phyloP scores from a whole-genome alignment of 148 eudicot species.

The Cornus suecica region DNA sequence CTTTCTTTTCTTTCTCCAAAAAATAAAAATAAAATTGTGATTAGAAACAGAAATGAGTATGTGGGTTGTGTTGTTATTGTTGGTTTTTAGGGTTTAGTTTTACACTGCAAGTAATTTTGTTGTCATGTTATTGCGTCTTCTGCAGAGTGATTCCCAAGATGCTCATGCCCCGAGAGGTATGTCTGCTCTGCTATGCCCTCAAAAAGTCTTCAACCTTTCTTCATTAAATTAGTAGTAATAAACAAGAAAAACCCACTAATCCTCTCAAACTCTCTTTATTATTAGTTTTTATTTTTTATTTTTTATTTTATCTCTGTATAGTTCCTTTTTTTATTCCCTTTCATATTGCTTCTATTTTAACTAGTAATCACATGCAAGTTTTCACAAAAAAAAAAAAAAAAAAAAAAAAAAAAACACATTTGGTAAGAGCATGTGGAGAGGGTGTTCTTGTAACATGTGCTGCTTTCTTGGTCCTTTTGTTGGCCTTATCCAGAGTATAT shows the following conservation, averaged over 20 bases:
- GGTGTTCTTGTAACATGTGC: constrained; percentile 11
- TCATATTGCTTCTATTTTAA: not conserved
- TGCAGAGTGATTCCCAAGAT: constrained; percentile 99
- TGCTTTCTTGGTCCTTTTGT: constrained; percentile 17
- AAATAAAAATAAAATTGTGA: not conserved
- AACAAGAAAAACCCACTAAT: not conserved
- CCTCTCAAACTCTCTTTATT: not conserved
- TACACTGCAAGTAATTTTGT: constrained; percentile 39
- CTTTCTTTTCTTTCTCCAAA: not conserved
- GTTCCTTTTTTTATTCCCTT: not conserved
- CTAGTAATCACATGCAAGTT: not conserved
- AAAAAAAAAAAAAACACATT: no score
- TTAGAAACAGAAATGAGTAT: constrained; percentile 34
- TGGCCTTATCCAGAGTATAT: constrained; percentile 27
- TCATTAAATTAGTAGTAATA: constrained; percentile 4
- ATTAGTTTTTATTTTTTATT: no score
- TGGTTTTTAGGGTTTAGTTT: constrained; percentile 7
- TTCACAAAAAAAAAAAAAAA: no score
- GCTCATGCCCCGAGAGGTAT: constrained; percentile 99
- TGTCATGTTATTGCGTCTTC: constrained; percentile 85
- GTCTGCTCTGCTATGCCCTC: constrained; percentile 44
- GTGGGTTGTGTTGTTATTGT: constrained; percentile 25
- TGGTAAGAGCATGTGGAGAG: not conserved
- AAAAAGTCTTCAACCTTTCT: constrained; percentile 53
- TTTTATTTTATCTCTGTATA: not conserved